These are phyloP conservation scores for Willaertia magna DNA, from an alignment of 208 protist species.

Conservation along the genomic window DNA sequence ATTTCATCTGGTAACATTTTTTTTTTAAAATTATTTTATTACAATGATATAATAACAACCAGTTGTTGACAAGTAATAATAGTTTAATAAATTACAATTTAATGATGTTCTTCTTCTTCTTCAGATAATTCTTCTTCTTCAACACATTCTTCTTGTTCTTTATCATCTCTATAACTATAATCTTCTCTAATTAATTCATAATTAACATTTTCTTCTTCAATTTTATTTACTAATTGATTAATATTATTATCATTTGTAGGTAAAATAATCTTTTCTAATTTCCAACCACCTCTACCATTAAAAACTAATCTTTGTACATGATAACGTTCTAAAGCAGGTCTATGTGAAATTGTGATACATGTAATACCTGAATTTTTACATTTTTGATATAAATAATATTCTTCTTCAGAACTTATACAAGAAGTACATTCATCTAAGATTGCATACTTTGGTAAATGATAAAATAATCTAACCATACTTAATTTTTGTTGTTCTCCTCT, in stretches of 20 bases:
- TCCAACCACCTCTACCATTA: constrained; percentile 43
- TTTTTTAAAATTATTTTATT: too few species aligned
- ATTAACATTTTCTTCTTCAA: neutral
- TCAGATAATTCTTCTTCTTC: too few species aligned
- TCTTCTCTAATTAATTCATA: neutral
- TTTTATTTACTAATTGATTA: neutral
- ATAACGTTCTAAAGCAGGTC: constrained; percentile 19
- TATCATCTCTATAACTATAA: neutral
- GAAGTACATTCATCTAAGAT: constrained; percentile 46
- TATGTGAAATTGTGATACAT: constrained; percentile 27
- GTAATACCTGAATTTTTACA: constrained; percentile 46
- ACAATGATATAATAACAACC: too few species aligned
- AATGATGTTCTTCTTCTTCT: too few species aligned
- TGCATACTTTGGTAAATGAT: constrained; percentile 35
- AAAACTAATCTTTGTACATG: constrained; percentile 47
- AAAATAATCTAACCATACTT: constrained; percentile 37
- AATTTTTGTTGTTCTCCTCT: constrained; percentile 19
- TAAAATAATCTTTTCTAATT: neutral
- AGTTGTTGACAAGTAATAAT: too few species aligned
- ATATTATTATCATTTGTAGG: neutral
- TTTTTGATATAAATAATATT: constrained; percentile 21
- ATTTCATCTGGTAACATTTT: too few species aligned
- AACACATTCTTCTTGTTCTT: neutral
- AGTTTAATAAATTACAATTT: too few species aligned
- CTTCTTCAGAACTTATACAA: constrained; percentile 32